Base-by-base conservation (phyloP, 495 filamentous ascomycete genomes). In the Talaromyces adpressus region DNA sequence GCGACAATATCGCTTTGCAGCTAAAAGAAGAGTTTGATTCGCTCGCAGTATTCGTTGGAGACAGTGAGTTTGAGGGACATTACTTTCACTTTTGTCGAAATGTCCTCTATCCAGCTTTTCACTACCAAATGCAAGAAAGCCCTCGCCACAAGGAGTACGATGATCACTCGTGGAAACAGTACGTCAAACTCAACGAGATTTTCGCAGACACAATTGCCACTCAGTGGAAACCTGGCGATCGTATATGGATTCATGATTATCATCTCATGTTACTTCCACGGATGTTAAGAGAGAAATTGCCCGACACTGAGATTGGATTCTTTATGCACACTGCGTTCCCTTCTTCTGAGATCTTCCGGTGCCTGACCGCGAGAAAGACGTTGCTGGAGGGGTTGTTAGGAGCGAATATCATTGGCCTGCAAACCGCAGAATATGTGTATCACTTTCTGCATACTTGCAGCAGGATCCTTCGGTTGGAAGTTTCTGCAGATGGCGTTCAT, bases 61-160 rank as follows among this genome's bases (percentile, higher is more conserved):
- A 97, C 72, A 88, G 85, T 66, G 92, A 96, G 70, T 91, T 96
- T 53, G 89, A 96, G 68, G 91, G 92, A 3, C 91, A 96, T 73
- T 97, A 97, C 69, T 84, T 86, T 11, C 92, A 96, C 73, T 97
- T 92, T 66, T 96, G 91, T 83, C 97, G 97, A 71, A 86, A 91
- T 71, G 90, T 92, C 56, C 82, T 93, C 22, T 92, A 89, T 89
- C 90, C 90, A 6, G 91, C 96, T 39, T 95, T 97, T 73, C 92
- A 97, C 73, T 97, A 97, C 72, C 91, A 95, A 73, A 94, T 96
- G 64, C 93, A 93, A 2, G 93, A 97, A 72, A 92, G 94, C 71
- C 93, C 93, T 11, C 96, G 96, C 80, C 96, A 91, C 85, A 97
- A 97, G 78, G 93, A 93, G 0, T 97, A 96, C 70, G 87, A 92